Percentiles rank a stretch among this genome's conserved stretches.
These are phyloP conservation scores for Calonectria naviculata DNA, from an alignment of 2,329 filamentous ascomycete genomes.

Conservation along the genomic window DNA sequence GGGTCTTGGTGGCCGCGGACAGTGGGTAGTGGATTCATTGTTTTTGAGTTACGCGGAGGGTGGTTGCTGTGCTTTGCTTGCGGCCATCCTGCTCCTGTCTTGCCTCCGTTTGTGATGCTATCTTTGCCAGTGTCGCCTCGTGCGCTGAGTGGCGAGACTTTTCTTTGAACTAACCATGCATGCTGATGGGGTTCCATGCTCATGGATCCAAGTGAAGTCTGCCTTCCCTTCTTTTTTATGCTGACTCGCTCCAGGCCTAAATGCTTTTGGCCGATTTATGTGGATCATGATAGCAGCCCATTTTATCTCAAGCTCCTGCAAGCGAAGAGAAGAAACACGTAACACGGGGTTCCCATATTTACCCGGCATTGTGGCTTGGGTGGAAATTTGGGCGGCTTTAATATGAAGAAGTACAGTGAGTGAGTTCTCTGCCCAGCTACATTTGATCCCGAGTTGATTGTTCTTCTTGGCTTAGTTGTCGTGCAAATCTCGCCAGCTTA, in stretches of 20 bases:
- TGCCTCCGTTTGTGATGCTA: constrained; percentile 13
- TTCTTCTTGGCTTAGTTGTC: neutral
- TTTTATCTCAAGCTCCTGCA: neutral
- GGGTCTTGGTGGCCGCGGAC: constrained; percentile 15
- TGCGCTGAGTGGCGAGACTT: constrained; percentile 10
- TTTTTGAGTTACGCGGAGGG: neutral
- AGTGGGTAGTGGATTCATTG: constrained; percentile 12
- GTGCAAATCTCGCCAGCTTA: neutral
- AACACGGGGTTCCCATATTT: too few species aligned
- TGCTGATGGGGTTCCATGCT: neutral
- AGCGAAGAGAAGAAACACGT: neutral
- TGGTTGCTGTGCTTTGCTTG: neutral
- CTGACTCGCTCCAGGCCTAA: constrained; percentile 1
- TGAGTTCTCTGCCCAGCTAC: too few species aligned
- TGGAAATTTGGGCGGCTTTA: too few species aligned
- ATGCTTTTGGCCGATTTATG: neutral
- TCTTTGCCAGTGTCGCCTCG: constrained; percentile 8
- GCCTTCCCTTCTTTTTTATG: neutral
- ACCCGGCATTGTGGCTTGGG: too few species aligned
- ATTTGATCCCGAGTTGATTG: too few species aligned
- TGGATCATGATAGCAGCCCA: neutral
- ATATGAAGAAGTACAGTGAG: too few species aligned
- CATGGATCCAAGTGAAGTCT: constrained; percentile 15
- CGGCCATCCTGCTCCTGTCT: constrained; percentile 10
- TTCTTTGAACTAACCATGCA: constrained; percentile 13